Evolutionary conservation across 768 basidiomycete genomes (phyloP), one percentile per base, ranked within the genome.

Genomic region (Boletus tylopilopsis): DNA sequence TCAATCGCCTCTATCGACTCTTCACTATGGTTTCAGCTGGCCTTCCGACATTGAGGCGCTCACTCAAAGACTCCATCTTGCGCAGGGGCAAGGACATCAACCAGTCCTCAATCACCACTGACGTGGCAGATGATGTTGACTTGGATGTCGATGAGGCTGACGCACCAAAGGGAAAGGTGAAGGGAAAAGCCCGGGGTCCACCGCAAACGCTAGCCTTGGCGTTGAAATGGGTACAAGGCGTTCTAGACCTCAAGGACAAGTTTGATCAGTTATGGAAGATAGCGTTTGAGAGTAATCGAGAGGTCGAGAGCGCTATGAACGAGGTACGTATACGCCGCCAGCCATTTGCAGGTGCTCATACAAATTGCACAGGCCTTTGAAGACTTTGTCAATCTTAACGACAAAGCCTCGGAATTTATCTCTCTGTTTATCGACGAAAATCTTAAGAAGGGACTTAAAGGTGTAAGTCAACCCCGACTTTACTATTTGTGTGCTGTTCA

Each of bases 341-440:
- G 8, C 7, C 15, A 15, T 42, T n/a, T 29, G 19, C 40, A 16
- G 23, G 13, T 9, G 2, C 47, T 55, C 25, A 66, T 35, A 15
- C 18, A 6, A 30, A 43, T 25, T 42, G 42, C 49, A 9, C 55
- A 99, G 95, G 94, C 94, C 0, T 98, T 97, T 63, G 84, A 87
- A 68, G 78, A 82, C 2, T 96, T 97, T 67, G 82, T 98, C 64
- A 97, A 98, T 69, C 69, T 75, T 19, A 92, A 96, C 60, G 79
- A 82, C 32, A 88, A 90, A 58, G 82, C 90, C 16, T 85, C 96
- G 7, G 96, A 99, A 63, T 98, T 84, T 64, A 90, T 98, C 35
- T 98, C 96, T 4, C 71, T 99, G 43, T 99, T 91, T 69, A 94
- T 99, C 51, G 96, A 99, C 61, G 94, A 98, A 51, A 86, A 98